Evolutionary conservation across 306 rosid species (phyloP).

Genomic region (Elaeagnus macrophylla): DNA sequence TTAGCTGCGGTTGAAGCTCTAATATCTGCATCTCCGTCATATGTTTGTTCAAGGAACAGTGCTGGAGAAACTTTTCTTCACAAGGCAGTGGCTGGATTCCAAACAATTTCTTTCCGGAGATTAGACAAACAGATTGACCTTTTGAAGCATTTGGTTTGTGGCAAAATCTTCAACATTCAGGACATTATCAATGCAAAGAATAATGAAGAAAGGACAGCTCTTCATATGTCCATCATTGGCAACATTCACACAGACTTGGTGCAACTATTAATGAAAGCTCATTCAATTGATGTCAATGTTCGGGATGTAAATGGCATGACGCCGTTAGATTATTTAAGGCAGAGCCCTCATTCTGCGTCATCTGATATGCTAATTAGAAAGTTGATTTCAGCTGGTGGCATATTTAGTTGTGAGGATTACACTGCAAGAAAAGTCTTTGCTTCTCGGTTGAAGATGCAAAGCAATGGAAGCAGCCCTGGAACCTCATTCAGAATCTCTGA

Average conservation of each 20-base stretch:
- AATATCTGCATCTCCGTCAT: slow-evolving; percentile 45
- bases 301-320: slow-evolving; percentile 68
- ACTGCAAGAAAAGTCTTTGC: slow-evolving; percentile 80
- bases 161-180: slow-evolving; percentile 36
- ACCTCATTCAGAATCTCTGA: slow-evolving; percentile 73
- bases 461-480: slow-evolving; percentile 74
- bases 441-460: slow-evolving; percentile 68
- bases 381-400: slow-evolving; percentile 82
- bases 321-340: slow-evolving; percentile 79
- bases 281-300: slow-evolving; percentile 52
- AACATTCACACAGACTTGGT: slow-evolving; percentile 78
- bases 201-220: slow-evolving; percentile 69
- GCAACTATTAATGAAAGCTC: slow-evolving; percentile 75
- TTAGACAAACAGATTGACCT: slow-evolving; percentile 84
- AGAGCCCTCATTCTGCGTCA: slow-evolving; percentile 52
- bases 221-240: slow-evolving; percentile 80
- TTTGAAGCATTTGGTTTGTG: slow-evolving; percentile 45
- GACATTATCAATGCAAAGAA: slow-evolving; percentile 58
- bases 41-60: slow-evolving; percentile 45
- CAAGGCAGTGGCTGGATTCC: slow-evolving; percentile 83
- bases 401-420: slow-evolving; percentile 59
- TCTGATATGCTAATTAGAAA: slow-evolving; percentile 69
- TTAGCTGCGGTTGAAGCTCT: slow-evolving; percentile 68
- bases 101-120: slow-evolving; percentile 59
- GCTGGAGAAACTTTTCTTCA: slow-evolving; percentile 83